A percentile compares a stretch with the other conserved stretches of the same genome.
phyloP scores from a whole-genome alignment of 306 rosid genomes.

The Acacia acuminata region DNA sequence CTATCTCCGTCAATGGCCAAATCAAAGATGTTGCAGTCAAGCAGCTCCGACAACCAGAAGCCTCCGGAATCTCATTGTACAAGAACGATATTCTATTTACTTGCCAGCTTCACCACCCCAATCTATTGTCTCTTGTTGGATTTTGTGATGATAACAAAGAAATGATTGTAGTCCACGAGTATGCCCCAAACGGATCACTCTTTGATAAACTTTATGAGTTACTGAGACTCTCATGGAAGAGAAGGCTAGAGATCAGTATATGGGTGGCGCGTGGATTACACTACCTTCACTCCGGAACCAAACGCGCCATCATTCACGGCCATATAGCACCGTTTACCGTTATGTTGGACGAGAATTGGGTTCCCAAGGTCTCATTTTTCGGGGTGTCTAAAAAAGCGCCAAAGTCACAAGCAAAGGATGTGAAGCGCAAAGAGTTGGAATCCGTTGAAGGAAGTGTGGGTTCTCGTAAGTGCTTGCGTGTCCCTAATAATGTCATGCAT shows the following conservation, averaged over 20 bases:
- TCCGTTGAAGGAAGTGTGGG: background rate
- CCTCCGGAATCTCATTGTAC: background rate
- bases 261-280: conserved; percentile 12
- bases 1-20: background rate
- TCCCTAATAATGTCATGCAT: background rate
- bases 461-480: background rate
- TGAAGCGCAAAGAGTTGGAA: background rate
- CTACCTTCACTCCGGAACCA: conserved; percentile 36
- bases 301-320: conserved; percentile 8
- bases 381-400: background rate
- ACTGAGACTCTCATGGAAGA: background rate
- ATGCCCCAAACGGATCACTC: background rate
- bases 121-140: background rate
- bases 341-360: background rate
- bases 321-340: background rate
- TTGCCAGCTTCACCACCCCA: background rate
- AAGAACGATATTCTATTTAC: background rate
- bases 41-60: background rate
- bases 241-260: background rate
- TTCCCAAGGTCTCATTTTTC: background rate
- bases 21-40: conserved; percentile 9
- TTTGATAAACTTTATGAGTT: background rate
- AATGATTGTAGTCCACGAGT: background rate
- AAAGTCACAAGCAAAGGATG: background rate
- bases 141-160: background rate